Percentiles rank a stretch among this genome's conserved stretches.
These are phyloP conservation scores for Cerrena zonata DNA, from an alignment of 1,284 basidiomycete genomes.

Conservation along the genomic window DNA sequence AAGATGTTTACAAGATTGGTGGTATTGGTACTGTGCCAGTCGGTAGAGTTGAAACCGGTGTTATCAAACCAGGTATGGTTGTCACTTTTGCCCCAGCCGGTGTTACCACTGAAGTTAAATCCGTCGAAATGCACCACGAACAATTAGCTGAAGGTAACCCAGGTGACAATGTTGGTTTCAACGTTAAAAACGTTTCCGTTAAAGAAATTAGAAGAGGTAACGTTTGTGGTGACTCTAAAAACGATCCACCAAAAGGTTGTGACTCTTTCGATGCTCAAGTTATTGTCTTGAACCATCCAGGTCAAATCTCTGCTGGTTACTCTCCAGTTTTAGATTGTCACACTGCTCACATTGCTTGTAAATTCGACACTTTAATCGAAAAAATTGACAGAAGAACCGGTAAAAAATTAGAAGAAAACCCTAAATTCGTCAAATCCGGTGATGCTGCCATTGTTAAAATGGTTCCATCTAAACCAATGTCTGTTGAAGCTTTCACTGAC, in stretches of 20 bases:
- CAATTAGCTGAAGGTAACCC: conserved; percentile 91
- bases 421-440: conserved; percentile 98
- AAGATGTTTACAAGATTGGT: conserved; percentile 99
- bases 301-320: conserved; percentile 97
- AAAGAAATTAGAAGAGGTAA: conserved; percentile 99
- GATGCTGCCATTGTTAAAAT: conserved; percentile 97
- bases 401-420: conserved; percentile 80
- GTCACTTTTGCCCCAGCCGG: conserved; percentile 95
- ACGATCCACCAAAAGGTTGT: conserved; percentile 98
- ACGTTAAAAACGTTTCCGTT: conserved; percentile 99
- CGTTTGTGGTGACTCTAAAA: conserved; percentile 99
- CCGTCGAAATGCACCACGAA: conserved; percentile 99
- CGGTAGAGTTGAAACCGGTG: conserved; percentile 99
- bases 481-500: conserved; percentile 94
- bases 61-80: conserved; percentile 99
- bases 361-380: conserved; percentile 95
- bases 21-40: conserved; percentile 99
- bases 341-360: conserved; percentile 99
- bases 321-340: conserved; percentile 99
- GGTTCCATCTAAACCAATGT: conserved; percentile 94
- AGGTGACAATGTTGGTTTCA: conserved; percentile 99
- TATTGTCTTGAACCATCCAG: conserved; percentile 99
- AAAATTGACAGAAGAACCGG: conserved; percentile 99
- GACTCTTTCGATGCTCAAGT: conserved; percentile 99
- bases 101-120: conserved; percentile 99